Evolutionary conservation across 306 rosid genomes (phyloP).

Genomic region (Lagenaria siceraria): DNA sequence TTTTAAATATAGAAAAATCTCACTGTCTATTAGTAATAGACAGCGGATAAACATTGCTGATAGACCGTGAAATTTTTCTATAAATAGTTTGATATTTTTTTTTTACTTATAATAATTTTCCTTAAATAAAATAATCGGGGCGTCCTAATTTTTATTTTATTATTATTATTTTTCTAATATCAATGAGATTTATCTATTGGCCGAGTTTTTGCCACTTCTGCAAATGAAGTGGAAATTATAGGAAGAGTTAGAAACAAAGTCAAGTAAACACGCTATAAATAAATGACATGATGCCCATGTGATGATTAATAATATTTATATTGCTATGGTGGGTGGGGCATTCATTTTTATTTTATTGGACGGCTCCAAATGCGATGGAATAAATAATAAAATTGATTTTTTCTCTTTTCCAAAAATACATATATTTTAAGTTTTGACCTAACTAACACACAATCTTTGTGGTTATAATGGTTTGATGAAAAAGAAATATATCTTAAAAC

Average conservation of each 20-base stretch:
- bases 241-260: too few species aligned
- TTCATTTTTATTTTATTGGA: neutral
- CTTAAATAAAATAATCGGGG: too few species aligned
- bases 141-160: too few species aligned
- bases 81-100: too few species aligned
- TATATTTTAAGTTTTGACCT: neutral
- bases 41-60: too few species aligned
- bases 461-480: neutral
- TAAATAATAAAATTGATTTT: neutral
- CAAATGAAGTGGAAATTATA: too few species aligned
- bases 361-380: constrained; percentile 1
- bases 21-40: too few species aligned
- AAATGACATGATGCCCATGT: neutral
- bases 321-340: neutral
- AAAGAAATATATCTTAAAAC: neutral
- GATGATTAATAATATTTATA: neutral
- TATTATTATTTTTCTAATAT: too few species aligned
- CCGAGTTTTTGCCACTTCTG: neutral
- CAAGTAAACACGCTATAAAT: neutral
- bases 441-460: neutral
- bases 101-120: too few species aligned
- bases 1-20: too few species aligned
- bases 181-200: too few species aligned
- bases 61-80: too few species aligned
- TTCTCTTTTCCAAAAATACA: neutral